Evolutionary conservation across 345 rosid genomes (phyloP), one percentile per base, ranked within the genome.

Genomic region (Aethionema arabicum): DNA sequence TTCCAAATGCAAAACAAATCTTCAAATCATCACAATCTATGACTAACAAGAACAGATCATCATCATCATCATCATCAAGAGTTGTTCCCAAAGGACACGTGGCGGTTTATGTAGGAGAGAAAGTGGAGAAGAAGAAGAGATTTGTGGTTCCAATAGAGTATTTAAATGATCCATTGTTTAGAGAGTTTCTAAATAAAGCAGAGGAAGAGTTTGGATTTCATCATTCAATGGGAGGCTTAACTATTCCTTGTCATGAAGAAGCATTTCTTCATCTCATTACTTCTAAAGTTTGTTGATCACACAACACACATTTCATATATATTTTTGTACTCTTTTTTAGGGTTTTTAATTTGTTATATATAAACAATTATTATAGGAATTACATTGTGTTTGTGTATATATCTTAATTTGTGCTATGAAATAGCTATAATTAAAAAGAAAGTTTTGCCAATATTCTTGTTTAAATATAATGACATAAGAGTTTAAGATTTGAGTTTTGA

Each of bases 171-270:
- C 88, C 88, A 32, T 36, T 76, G 65, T 91, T 91, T 35, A 83
- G 45, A 43, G 80, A 79, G 35, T 66, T 88, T 72, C 68, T 91
- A 35, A 60, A 80, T 50, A 49, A 69, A 45, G 96, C 95, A 0
- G 96, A 88, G 67, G 87, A 83, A 70, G 95, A 85, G 47, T 87
- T 83, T 2, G 97, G 95, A 53, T 90, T 83, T 59, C 74, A 82
- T 59, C 87, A 82, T 65, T 88, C 97, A 0, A 85, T 79, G 84
- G 95, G 92, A 0, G 88, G 88, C 6, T 83, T 87, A 61, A 83
- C 88, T 3, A 76, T 90, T 52, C 97, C 97, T 14, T 90, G 97
- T 76, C 78, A 78, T 41, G 85, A 87, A 76, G 83, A 81, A 5
- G 73, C 74, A 59, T 87, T 90, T 80, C 48, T 67, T 51, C 47